phyloP scores from a whole-genome alignment of 257 asterid genomes.

The Lycium barbarum region DNA sequence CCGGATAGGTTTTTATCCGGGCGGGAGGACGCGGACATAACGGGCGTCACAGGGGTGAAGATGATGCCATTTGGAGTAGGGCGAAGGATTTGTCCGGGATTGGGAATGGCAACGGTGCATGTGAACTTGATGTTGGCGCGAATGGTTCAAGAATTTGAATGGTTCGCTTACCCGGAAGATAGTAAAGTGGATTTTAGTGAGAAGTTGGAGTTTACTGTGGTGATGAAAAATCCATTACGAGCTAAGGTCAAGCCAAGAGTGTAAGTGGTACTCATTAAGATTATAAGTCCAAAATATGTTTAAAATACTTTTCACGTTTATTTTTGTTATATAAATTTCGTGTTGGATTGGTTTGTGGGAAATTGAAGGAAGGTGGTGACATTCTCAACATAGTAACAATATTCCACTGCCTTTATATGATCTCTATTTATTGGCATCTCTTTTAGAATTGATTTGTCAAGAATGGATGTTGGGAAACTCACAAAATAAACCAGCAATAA shows the following conservation, averaged over 20 bases:
- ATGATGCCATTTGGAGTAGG: constrained; percentile 93
- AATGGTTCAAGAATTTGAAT: constrained; percentile 84
- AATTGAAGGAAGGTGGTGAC: background rate
- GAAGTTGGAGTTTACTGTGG: constrained; percentile 56
- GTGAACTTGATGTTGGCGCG: constrained; percentile 77
- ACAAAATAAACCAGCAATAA: no score
- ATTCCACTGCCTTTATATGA: background rate
- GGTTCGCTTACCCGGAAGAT: constrained; percentile 45
- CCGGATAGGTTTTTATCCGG: constrained; percentile 63
- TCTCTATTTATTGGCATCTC: no score
- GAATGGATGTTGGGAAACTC: no score
- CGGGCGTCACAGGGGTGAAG: constrained; percentile 66
- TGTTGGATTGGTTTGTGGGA: no score
- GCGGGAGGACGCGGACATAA: constrained; percentile 40
- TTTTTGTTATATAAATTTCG: no score
- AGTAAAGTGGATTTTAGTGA: constrained; percentile 65
- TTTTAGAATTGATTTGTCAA: no score
- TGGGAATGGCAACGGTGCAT: constrained; percentile 81
- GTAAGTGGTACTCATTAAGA: constrained; percentile 26
- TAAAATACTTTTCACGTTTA: no score
- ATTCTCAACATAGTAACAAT: background rate
- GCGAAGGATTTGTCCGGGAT: constrained; percentile 93
- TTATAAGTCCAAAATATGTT: background rate
- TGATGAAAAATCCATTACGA: constrained; percentile 77
- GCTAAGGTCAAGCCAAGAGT: constrained; percentile 70